Evolutionary conservation across 768 basidiomycete species (phyloP).

Genomic region (Scleroderma bovista): DNA sequence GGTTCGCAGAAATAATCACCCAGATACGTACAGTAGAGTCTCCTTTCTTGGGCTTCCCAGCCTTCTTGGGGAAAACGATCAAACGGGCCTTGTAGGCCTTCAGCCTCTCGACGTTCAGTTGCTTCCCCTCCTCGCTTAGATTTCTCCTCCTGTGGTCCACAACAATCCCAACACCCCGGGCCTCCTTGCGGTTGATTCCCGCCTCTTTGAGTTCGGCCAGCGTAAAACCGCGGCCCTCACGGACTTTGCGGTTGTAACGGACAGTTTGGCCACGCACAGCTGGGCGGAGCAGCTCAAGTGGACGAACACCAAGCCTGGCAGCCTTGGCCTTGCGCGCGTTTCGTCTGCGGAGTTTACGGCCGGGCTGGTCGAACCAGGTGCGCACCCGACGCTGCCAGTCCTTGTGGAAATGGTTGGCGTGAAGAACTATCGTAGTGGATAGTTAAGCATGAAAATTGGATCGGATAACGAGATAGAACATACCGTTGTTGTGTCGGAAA

Average conservation of each 20-base stretch:
- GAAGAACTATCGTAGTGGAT: constrained; percentile 58
- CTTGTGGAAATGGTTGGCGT: constrained; percentile 94
- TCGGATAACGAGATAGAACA: constrained; percentile 21
- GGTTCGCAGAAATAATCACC: constrained; percentile 4
- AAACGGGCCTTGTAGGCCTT: constrained; percentile 89
- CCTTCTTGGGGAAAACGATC: constrained; percentile 96
- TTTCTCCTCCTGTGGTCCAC: constrained; percentile 98
- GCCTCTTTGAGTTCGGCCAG: constrained; percentile 92
- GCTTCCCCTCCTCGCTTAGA: constrained; percentile 94
- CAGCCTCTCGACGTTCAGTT: constrained; percentile 90
- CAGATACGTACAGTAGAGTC: constrained; percentile 72
- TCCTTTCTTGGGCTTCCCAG: constrained; percentile 92
- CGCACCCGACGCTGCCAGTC: constrained; percentile 97
- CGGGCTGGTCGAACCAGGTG: constrained; percentile 99
- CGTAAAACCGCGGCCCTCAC: constrained; percentile 96
- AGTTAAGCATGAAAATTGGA: not conserved
- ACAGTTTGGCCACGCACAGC: constrained; percentile 95
- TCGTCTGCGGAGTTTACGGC: constrained; percentile 93
- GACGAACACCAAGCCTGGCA: constrained; percentile 85
- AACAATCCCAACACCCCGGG: constrained; percentile 86
- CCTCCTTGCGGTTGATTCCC: constrained; percentile 90
- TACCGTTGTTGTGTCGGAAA: constrained; percentile 34
- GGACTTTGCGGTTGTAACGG: constrained; percentile 96
- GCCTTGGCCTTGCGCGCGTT: constrained; percentile 90
- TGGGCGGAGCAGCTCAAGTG: constrained; percentile 86